phyloP scores from a whole-genome alignment of 1,284 basidiomycete genomes.

The Sporisorium reilianum region DNA sequence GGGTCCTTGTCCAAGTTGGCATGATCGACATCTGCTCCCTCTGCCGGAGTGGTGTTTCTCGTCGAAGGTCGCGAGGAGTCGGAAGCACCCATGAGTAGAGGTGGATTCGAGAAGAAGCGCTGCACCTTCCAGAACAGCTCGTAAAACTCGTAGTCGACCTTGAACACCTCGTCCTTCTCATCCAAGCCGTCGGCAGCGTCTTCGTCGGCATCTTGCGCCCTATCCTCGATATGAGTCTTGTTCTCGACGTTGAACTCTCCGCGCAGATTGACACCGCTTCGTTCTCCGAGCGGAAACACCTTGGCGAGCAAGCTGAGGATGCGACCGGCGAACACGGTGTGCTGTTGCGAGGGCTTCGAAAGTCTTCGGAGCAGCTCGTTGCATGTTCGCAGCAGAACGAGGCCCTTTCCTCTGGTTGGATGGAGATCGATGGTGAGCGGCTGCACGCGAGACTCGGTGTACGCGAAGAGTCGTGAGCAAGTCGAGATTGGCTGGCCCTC shows the following conservation, averaged over 20 bases:
- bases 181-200: conserved; percentile 22
- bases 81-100: conserved; percentile 45
- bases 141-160: conserved; percentile 53
- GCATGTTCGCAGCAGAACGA: conserved; percentile 82
- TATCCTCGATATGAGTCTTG: conserved; percentile 60
- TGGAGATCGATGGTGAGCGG: conserved; percentile 73
- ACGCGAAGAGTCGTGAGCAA: conserved; percentile 57
- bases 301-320: conserved; percentile 86
- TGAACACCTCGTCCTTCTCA: conserved; percentile 50
- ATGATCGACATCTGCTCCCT: conserved; percentile 12
- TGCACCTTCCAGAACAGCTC: conserved; percentile 64
- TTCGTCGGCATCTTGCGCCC: conserved; percentile 17
- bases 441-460: conserved; percentile 53
- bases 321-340: conserved; percentile 85
- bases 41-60: conserved; percentile 33
- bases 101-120: conserved; percentile 60
- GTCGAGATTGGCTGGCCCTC: conserved; percentile 51
- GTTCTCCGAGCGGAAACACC: conserved; percentile 86
- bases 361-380: conserved; percentile 87
- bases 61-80: conserved; percentile 31
- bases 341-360: conserved; percentile 81
- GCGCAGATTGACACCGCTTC: conserved; percentile 88
- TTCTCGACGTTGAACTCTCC: conserved; percentile 81
- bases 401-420: conserved; percentile 85
- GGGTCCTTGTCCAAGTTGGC: conserved; percentile 42